Evolutionary conservation across 108 stramenopile species (phyloP).

Genomic region (Thalassiosira profunda): DNA sequence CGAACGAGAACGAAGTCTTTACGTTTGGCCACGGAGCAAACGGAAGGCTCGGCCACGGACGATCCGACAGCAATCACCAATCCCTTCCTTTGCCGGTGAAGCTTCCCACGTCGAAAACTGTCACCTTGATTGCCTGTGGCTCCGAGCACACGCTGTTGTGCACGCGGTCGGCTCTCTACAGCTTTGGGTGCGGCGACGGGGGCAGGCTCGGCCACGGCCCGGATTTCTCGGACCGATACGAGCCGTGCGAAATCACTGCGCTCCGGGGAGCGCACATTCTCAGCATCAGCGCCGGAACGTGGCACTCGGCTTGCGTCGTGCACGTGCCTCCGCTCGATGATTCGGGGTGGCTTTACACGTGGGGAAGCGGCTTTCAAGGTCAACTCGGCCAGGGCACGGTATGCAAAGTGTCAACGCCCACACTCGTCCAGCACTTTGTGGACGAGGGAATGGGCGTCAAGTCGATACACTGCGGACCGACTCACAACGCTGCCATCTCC

Average conservation of each 20-base stretch:
- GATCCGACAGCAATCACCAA: constrained; percentile 41
- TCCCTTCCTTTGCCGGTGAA: constrained; percentile 46
- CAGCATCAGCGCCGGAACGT: constrained; percentile 59
- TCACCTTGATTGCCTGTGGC: constrained; percentile 66
- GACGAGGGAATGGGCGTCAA: constrained; percentile 39
- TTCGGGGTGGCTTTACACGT: constrained; percentile 68
- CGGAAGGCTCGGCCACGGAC: constrained; percentile 55
- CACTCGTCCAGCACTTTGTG: constrained; percentile 48
- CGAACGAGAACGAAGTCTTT: constrained; percentile 26
- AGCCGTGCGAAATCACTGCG: constrained; percentile 27
- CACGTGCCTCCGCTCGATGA: constrained; percentile 54
- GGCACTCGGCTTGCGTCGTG: constrained; percentile 75
- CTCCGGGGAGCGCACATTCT: constrained; percentile 28
- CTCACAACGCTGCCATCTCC: constrained; percentile 72
- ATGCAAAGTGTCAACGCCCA: constrained; percentile 43
- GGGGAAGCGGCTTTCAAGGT: constrained; percentile 76
- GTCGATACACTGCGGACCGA: constrained; percentile 56
- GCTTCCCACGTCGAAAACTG: constrained; percentile 38
- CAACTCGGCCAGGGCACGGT: constrained; percentile 65
- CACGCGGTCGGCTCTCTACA: constrained; percentile 48
- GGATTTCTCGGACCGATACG: constrained; percentile 22
- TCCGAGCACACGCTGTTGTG: constrained; percentile 61
- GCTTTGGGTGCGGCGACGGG: constrained; percentile 75
- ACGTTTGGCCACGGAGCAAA: constrained; percentile 63
- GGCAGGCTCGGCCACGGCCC: constrained; percentile 72